These are phyloP conservation scores for Wickerhamomyces hampshirensis DNA, from an alignment of 805 yeast species.

Conservation along the genomic window DNA sequence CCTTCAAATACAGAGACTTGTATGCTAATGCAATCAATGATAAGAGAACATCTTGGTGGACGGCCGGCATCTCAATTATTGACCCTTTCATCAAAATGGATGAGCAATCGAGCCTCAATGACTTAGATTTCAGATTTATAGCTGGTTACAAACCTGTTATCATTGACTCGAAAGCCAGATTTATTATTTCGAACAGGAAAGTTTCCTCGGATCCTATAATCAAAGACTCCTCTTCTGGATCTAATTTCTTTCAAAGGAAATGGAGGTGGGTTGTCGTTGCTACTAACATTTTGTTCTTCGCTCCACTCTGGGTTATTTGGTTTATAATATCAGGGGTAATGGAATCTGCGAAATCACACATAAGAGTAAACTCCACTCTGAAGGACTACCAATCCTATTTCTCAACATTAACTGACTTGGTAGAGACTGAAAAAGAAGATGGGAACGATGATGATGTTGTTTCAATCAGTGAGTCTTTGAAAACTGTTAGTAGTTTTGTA, in stretches of 20 bases:
- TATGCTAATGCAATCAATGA: constrained; percentile 80
- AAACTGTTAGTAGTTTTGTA: constrained; percentile 15
- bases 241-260: constrained; percentile 33
- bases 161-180: constrained; percentile 45
- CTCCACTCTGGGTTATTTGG: constrained; percentile 64
- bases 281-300: constrained; percentile 41
- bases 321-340: constrained; percentile 41
- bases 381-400: constrained; percentile 25
- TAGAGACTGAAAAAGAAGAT: constrained; percentile 6
- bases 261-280: constrained; percentile 46
- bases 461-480: constrained; percentile 12
- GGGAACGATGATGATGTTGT: constrained; percentile 11
- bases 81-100: constrained; percentile 53
- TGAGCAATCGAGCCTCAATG: constrained; percentile 38
- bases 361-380: constrained; percentile 29
- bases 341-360: constrained; percentile 36
- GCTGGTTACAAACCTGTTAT: constrained; percentile 53
- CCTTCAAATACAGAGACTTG: constrained; percentile 49
- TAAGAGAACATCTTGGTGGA: constrained; percentile 79
- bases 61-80: constrained; percentile 59
- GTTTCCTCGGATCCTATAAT: constrained; percentile 5
- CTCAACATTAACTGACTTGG: constrained; percentile 15
- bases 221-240: constrained; percentile 3
- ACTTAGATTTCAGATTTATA: constrained; percentile 37
- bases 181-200: constrained; percentile 25